Conservation (phyloP, 257 asterid genomes). For the Rhazya stricta region DNA sequence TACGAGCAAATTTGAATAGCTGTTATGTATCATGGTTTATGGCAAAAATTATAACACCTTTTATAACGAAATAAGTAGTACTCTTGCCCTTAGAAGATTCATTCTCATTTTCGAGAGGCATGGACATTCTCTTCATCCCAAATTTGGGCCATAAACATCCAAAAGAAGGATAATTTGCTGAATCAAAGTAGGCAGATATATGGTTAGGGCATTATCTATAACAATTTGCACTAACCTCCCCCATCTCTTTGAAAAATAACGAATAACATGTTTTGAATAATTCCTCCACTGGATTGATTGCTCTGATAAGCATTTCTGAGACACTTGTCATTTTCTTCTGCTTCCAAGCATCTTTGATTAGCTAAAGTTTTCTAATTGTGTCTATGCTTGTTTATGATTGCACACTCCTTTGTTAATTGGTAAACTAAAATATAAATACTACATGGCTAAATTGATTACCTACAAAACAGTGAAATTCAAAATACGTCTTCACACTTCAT, state of each 20-base stretch:
- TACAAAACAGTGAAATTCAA: too few relatives aligned
- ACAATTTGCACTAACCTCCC: background rate
- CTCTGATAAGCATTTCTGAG: background rate
- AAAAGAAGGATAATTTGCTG: background rate
- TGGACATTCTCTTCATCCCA: background rate
- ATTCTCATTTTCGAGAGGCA: background rate
- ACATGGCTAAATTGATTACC: background rate
- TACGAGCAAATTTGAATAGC: background rate
- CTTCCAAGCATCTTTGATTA: background rate
- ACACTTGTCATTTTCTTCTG: background rate
- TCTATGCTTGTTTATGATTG: background rate
- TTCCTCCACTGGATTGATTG: background rate
- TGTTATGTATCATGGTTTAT: background rate
- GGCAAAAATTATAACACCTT: background rate
- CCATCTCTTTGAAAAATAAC: background rate
- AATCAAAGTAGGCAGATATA: background rate
- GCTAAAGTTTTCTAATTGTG: background rate
- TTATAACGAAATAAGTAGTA: background rate
- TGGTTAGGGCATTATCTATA: background rate
- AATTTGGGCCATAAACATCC: background rate
- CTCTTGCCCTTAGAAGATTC: background rate
- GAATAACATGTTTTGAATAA: background rate
- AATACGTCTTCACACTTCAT: too few relatives aligned
- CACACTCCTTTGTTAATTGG: too few relatives aligned
- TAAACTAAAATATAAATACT: too few relatives aligned